These are phyloP conservation scores for Centella asiatica DNA, from an alignment of 129 eudicot genomes.

Conservation along the genomic window DNA sequence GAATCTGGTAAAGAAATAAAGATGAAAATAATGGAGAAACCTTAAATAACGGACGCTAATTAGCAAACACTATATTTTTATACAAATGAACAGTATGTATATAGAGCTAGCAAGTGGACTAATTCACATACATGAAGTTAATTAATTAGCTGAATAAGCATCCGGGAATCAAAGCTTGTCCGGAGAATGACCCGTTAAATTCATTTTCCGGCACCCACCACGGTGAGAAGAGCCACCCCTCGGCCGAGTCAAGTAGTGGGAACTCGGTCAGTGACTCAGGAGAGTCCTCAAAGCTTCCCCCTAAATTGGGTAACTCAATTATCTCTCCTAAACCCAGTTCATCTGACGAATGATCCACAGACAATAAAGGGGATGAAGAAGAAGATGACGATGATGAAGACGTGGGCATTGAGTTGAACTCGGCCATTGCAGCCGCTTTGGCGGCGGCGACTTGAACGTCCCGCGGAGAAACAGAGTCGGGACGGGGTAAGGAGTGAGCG, in stretches of 20 bases:
- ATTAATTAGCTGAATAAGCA: background rate
- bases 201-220: constrained; percentile 36
- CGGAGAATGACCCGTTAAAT: constrained; percentile 27
- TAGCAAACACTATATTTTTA: too few species aligned
- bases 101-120: too few species aligned
- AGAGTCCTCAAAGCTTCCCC: constrained; percentile 30
- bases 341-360: constrained; percentile 12
- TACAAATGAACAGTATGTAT: too few species aligned
- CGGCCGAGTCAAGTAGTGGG: constrained; percentile 52
- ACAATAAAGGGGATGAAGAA: background rate
- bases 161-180: constrained; percentile 2
- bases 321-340: constrained; percentile 49
- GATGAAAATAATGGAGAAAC: too few species aligned
- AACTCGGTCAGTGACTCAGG: constrained; percentile 32
- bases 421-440: constrained; percentile 75
- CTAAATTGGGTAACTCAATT: constrained; percentile 67
- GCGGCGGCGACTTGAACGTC: constrained; percentile 84
- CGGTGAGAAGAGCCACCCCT: constrained; percentile 49
- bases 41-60: too few species aligned
- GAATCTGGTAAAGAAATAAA: too few species aligned
- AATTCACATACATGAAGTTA: too few species aligned
- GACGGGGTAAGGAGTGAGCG: constrained; percentile 47
- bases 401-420: too few species aligned
- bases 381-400: constrained; percentile 8
- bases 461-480: constrained; percentile 52